phyloP scores from a whole-genome alignment of 2,329 filamentous ascomycete species.

The Cladophialophora yegresii region DNA sequence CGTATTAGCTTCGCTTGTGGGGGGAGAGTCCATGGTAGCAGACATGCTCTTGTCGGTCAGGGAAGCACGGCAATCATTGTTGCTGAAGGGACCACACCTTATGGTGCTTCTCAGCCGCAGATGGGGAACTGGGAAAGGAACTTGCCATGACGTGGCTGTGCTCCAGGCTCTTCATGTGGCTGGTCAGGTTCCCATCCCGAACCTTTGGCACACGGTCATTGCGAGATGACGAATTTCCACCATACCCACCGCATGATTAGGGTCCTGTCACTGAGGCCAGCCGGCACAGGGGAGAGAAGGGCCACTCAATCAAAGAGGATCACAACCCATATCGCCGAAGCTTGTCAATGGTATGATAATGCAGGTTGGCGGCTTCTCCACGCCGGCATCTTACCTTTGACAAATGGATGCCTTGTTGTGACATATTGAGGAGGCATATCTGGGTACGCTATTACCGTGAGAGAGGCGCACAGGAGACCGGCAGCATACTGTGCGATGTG shows the following conservation, averaged over 20 bases:
- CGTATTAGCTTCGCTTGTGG: not conserved
- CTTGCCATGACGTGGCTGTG: not conserved
- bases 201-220: not conserved
- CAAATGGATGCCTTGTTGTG: not conserved
- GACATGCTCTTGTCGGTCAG: not conserved
- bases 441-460: not conserved
- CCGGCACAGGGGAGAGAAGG: not conserved
- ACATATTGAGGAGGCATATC: not conserved
- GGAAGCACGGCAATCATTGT: not conserved
- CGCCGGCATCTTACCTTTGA: not conserved
- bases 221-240: not conserved
- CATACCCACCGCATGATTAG: not conserved
- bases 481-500: not conserved
- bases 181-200: not conserved
- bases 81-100: not conserved
- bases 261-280: not conserved
- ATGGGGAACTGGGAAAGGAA: not conserved
- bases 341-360: not conserved
- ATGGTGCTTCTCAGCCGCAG: not conserved
- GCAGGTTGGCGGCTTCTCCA: not conserved
- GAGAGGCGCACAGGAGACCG: not conserved
- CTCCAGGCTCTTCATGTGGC: not conserved
- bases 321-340: not conserved
- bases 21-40: not conserved
- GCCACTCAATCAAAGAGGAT: too few relatives aligned